Percentiles rank a stretch among this genome's conserved stretches.
Conservation (phyloP, 2,329 filamentous ascomycete genomes). For the Diaporthe vaccinii region DNA sequence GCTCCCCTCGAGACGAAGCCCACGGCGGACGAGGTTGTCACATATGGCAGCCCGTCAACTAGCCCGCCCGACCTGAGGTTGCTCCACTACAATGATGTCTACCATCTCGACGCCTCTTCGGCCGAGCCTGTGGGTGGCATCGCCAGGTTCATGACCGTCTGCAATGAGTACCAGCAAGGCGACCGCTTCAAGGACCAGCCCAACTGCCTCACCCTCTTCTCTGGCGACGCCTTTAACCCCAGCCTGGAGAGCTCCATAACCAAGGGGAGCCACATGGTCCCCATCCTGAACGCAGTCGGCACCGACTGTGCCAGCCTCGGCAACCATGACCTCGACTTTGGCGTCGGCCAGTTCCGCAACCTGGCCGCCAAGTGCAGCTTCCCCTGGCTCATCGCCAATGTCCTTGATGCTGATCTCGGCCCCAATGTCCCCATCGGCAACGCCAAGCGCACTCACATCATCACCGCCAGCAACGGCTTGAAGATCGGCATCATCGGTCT, state of each 20-base stretch:
- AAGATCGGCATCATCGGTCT: slow-evolving; percentile 89
- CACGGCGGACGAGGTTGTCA: slow-evolving; percentile 44
- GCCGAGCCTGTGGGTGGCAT: slow-evolving; percentile 87
- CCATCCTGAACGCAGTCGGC: slow-evolving; percentile 81
- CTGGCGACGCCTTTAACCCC: slow-evolving; percentile 93
- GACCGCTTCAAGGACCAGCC: slow-evolving; percentile 73
- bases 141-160: slow-evolving; percentile 82
- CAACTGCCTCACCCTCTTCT: slow-evolving; percentile 83
- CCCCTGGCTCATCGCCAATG: slow-evolving; percentile 91
- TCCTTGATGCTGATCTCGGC: slow-evolving; percentile 86
- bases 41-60: slow-evolving; percentile 49
- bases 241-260: slow-evolving; percentile 90
- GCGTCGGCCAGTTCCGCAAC: slow-evolving; percentile 82
- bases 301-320: slow-evolving; percentile 88
- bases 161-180: slow-evolving; percentile 79
- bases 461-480: slow-evolving; percentile 85
- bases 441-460: slow-evolving; percentile 80
- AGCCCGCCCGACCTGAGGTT: slow-evolving; percentile 79
- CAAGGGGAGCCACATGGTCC: slow-evolving; percentile 91
- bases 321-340: slow-evolving; percentile 95
- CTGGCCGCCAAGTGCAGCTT: slow-evolving; percentile 82
- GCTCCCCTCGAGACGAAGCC: slow-evolving; percentile 36
- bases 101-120: slow-evolving; percentile 83
- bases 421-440: slow-evolving; percentile 81
- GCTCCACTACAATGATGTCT: slow-evolving; percentile 94